Base-by-base conservation (phyloP, 225 moss, liverwort and hornwort species). In the Sphagnum tenellum region DNA sequence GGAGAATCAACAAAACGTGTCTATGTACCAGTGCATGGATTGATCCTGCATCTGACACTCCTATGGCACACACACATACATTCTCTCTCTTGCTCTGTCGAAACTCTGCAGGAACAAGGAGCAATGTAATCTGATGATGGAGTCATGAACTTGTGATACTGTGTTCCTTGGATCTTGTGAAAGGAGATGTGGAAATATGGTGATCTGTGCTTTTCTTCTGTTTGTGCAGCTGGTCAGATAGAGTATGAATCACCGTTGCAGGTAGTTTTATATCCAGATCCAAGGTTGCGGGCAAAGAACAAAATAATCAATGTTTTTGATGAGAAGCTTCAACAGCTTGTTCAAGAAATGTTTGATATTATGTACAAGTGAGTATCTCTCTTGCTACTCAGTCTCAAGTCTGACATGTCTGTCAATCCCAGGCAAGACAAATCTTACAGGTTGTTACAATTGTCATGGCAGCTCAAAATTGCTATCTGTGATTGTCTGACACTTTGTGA, bases 301-400 rank as follows among this genome's bases (percentile, higher is more conserved):
- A 87, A 77, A 67, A 50, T 82, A 59, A 83, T 94, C 59, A 81
- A 85, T 53, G 75, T 89, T 2, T 91, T 94, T 53, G 91, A 94
- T 59, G 89, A 88, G 47, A 89, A 80, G 59, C 80, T 94, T 6
- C 75, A 86, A 60, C 75, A 82, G 73, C 79, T 94, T 66, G 94
- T 94, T 59, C 73, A 75, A 54, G 94, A 94, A 65, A 94, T 94
- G 94, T 84, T 94, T 64, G 94, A 91, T 66, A 73, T 94, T 1
- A 94, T 94, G 94, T 91, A 89, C 74, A 80, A 80, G 92, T 92
- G 71, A 82, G 92, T 71, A 12, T 14, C 3, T 45, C 9, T 45
- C 7, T 11, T 29, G 29, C 12, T 11, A 57, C n/a, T 11, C n/a
- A 11, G 56, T 57, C n/a, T 11, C 3, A 57, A 12, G n/a, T 57